Evolutionary conservation across 2,329 filamentous ascomycete species (phyloP).

Genomic region (Microdochium paspali): DNA sequence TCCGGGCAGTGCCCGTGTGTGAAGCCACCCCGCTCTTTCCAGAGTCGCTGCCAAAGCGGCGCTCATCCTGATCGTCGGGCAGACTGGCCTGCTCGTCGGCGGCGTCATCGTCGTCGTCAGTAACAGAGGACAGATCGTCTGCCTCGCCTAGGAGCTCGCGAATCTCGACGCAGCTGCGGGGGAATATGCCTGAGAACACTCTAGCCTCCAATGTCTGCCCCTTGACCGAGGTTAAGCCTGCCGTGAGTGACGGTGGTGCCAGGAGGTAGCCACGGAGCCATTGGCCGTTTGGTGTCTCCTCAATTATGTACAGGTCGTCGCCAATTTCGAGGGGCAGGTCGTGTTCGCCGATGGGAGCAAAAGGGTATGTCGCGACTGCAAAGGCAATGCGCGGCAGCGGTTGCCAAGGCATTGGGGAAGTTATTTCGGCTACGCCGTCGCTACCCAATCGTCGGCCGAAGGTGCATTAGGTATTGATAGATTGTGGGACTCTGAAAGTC

Average conservation of each 20-base stretch:
- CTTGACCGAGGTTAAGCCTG: constrained; percentile 81
- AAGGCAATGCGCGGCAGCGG: constrained; percentile 95
- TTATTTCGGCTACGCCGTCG: neutral
- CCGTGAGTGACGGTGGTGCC: constrained; percentile 84
- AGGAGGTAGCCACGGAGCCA: constrained; percentile 96
- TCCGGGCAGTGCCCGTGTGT: constrained; percentile 24
- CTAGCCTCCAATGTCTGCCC: constrained; percentile 90
- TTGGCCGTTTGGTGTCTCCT: constrained; percentile 82
- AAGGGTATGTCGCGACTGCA: constrained; percentile 92
- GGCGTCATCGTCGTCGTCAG: constrained; percentile 25
- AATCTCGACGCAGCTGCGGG: constrained; percentile 87
- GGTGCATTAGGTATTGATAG: neutral
- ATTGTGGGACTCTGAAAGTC: neutral
- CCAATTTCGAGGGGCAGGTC: constrained; percentile 95
- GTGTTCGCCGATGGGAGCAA: constrained; percentile 74
- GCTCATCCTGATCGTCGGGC: constrained; percentile 18
- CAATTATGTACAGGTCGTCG: constrained; percentile 97
- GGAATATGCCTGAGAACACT: constrained; percentile 98
- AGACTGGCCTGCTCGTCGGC: constrained; percentile 23
- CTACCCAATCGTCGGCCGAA: neutral
- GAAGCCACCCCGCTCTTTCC: constrained; percentile 42
- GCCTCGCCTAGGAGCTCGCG: constrained; percentile 79
- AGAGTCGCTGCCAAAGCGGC: constrained; percentile 33
- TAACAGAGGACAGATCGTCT: constrained; percentile 38
- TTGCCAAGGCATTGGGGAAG: constrained; percentile 77